These are phyloP conservation scores for Populus hybrid DNA, from an alignment of 441 rosid genomes.

Conservation along the genomic window DNA sequence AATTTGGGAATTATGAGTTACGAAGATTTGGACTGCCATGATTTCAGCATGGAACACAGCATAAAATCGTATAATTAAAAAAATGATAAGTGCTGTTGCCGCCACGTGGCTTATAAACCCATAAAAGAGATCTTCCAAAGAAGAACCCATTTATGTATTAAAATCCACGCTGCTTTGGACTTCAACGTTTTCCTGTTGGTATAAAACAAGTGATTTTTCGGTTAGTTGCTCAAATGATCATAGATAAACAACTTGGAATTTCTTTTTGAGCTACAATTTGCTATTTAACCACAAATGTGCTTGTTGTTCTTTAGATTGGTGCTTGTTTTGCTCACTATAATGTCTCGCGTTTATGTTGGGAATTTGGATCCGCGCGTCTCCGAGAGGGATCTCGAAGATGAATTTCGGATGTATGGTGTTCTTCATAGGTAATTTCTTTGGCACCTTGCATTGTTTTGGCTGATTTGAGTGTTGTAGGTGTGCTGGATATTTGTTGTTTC, in stretches of 20 bases:
- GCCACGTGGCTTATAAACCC: neutral
- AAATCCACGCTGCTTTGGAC: no score
- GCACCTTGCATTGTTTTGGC: neutral
- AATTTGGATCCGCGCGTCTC: constrained; percentile 69
- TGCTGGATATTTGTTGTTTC: no score
- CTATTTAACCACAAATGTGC: no score
- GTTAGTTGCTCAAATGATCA: no score
- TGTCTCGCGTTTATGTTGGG: constrained; percentile 80
- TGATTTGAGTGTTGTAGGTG: no score
- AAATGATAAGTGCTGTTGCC: neutral
- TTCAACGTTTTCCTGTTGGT: no score
- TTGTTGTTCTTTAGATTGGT: no score
- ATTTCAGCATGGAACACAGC: constrained; percentile 1
- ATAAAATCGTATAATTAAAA: neutral
- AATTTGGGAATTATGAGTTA: no score
- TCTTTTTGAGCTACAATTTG: no score
- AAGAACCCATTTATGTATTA: neutral
- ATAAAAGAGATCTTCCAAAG: neutral
- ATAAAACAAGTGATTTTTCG: no score
- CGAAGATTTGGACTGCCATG: no score
- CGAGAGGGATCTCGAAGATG: constrained; percentile 88
- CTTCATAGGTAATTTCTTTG: constrained; percentile 41
- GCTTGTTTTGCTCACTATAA: constrained; percentile 4
- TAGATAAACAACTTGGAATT: no score
- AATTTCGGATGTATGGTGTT: constrained; percentile 69